A percentile compares a stretch with the other conserved stretches of the same genome.
These are phyloP conservation scores for Barbatosphaeria neglecta DNA, from an alignment of 495 filamentous ascomycete genomes.

Conservation along the genomic window DNA sequence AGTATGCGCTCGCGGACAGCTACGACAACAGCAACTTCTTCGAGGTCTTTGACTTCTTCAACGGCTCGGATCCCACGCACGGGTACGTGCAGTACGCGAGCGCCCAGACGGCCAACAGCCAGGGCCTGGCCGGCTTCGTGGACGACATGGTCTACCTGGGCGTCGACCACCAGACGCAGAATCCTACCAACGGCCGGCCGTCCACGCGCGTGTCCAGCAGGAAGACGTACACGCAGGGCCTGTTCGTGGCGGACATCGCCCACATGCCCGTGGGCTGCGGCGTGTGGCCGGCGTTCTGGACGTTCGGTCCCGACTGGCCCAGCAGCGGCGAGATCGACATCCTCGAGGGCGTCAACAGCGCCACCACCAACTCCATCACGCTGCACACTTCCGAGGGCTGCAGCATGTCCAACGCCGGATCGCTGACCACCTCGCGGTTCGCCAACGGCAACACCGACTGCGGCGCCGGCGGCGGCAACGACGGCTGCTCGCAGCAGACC, in stretches of 20 bases:
- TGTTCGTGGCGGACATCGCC: constrained; percentile 62
- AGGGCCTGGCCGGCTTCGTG: constrained; percentile 45
- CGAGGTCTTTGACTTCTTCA: constrained; percentile 43
- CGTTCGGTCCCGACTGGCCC: constrained; percentile 66
- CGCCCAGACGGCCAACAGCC: constrained; percentile 38
- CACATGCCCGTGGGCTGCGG: constrained; percentile 69
- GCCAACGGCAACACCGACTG: constrained; percentile 37
- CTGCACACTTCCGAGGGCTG: constrained; percentile 66
- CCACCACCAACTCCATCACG: constrained; percentile 53
- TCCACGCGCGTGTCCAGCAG: constrained; percentile 61
- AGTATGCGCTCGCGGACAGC: constrained; percentile 31
- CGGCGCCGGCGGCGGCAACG: constrained; percentile 36
- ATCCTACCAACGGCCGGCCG: constrained; percentile 43
- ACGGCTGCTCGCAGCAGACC: constrained; percentile 37
- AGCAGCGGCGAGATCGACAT: constrained; percentile 80
- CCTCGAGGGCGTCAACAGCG: constrained; percentile 71
- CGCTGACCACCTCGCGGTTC: constrained; percentile 35
- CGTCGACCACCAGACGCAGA: constrained; percentile 36
- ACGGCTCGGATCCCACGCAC: constrained; percentile 48
- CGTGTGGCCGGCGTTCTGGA: constrained; percentile 54
- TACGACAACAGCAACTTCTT: constrained; percentile 47
- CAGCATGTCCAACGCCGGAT: constrained; percentile 33
- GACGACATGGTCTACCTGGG: constrained; percentile 41
- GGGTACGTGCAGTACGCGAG: constrained; percentile 60
- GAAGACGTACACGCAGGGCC: constrained; percentile 52